These are phyloP conservation scores for Boletus pseudo-olivaceus DNA, from an alignment of 768 basidiomycete genomes.

Conservation along the genomic window DNA sequence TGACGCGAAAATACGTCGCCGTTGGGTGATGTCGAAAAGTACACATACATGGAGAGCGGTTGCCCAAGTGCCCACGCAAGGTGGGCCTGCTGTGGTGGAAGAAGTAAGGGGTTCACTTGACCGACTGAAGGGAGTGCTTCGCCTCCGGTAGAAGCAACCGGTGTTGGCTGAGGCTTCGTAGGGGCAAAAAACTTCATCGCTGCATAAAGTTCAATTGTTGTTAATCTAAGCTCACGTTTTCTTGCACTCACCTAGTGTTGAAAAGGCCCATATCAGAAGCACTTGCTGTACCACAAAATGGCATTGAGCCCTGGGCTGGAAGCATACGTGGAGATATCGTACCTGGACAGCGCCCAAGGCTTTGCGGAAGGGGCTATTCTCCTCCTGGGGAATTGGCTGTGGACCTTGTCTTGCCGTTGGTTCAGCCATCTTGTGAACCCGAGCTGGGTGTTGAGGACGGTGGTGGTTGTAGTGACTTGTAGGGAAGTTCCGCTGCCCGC, in stretches of 20 bases:
- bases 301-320: constrained; percentile 1
- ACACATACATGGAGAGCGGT: constrained; percentile 66
- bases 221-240: background rate
- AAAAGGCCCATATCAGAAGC: constrained; percentile 59
- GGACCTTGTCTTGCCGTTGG: constrained; percentile 20
- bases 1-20: constrained; percentile 57
- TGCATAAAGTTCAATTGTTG: constrained; percentile 18
- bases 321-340: constrained; percentile 12
- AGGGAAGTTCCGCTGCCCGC: background rate
- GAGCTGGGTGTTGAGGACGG: background rate
- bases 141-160: constrained; percentile 24
- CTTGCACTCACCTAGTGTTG: constrained; percentile 54
- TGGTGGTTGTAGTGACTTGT: background rate
- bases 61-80: constrained; percentile 62
- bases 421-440: constrained; percentile 23
- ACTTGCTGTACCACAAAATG: constrained; percentile 50
- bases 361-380: constrained; percentile 36
- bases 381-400: constrained; percentile 23
- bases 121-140: constrained; percentile 11
- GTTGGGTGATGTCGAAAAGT: constrained; percentile 63
- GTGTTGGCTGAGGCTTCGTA: constrained; percentile 32
- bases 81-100: constrained; percentile 51
- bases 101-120: constrained; percentile 43
- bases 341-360: constrained; percentile 44
- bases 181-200: constrained; percentile 44